Base-by-base conservation (phyloP, 2,329 filamentous ascomycete genomes). In the Pyrenochaeta sp. region DNA sequence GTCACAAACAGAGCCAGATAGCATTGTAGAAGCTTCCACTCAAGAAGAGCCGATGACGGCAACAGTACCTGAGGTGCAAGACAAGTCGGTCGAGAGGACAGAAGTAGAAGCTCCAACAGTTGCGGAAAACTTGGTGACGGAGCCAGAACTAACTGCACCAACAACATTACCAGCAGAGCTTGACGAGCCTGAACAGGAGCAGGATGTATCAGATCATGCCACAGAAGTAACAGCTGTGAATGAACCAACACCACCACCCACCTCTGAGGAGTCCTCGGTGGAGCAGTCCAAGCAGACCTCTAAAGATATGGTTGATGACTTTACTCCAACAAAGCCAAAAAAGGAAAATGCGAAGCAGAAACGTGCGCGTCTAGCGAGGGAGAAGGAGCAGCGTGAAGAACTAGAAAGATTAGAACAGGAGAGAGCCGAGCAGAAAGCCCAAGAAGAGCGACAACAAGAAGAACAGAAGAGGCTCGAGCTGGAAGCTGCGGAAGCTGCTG, bases 341-440 rank as follows among this genome's bases (percentile, higher is more conserved):
- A 44, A 44, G 27, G 47, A 55, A 23, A 51, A 42, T 12, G 18
- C 49, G 2, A 51, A 51, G 23, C 49, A 51, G 15, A 30, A 37
- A 30, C 49, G 43, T 12, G 36, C 12, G 30, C 49, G 47, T 23
- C 37, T 39, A 44, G 47, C 43, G n/a, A 43, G 51, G 31, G 51
- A 47, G 33, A 18, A 39, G 23, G 32, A 29, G 37, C 18, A 50
- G 41, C 51, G 41, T 20, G 45, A 43, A 20, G 50, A 54, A 18
- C 37, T 42, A 15, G 48, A 49, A 32, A 31, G 14, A 27, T 29
- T 45, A 12, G 48, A 51, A 4, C 33, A 51, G n/a, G 35, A 51
- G 15, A 40, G 20, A 20, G 30, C 49, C 27, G 53, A 56, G 31
- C 17, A 45, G 20, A 37, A 51, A 30, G n/a, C n/a, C n/a, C n/a